phyloP scores from a whole-genome alignment of 176 grass and related monocot species.

The Carex pumila region DNA sequence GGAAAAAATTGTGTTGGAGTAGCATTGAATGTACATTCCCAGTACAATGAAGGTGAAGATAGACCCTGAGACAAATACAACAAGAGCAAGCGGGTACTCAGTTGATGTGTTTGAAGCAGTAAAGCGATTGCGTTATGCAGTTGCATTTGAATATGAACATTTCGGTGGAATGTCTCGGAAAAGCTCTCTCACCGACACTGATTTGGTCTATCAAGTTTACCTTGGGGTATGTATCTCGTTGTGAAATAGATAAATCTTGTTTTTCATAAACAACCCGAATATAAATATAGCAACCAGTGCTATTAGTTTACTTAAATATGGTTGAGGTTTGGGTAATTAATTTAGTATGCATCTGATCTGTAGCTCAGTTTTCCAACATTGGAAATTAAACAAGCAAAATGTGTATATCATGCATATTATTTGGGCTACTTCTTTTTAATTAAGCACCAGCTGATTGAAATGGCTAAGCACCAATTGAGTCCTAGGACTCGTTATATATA shows the following conservation, averaged over 20 bases:
- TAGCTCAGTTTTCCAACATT: too few relatives aligned
- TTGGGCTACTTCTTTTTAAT: too few relatives aligned
- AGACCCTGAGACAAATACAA: slow-evolving; percentile 20
- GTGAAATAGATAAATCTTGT: background rate
- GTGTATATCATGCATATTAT: too few relatives aligned
- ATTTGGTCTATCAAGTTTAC: slow-evolving; percentile 1
- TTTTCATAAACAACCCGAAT: too few relatives aligned
- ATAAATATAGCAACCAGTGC: too few relatives aligned
- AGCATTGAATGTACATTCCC: background rate
- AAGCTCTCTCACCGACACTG: slow-evolving; percentile 17
- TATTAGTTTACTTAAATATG: background rate
- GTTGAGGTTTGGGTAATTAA: too few relatives aligned
- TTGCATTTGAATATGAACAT: slow-evolving; percentile 16
- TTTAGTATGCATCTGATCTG: too few relatives aligned
- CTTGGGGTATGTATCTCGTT: too few relatives aligned
- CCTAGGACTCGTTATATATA: too few relatives aligned
- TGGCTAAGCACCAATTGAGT: too few relatives aligned
- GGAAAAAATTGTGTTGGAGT: slow-evolving; percentile 33
- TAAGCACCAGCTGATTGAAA: too few relatives aligned
- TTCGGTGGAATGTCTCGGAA: background rate
- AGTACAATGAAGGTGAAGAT: slow-evolving; percentile 26
- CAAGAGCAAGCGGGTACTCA: slow-evolving; percentile 1
- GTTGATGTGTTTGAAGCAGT: slow-evolving; percentile 35
- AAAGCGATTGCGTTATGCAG: slow-evolving; percentile 25
- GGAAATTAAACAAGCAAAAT: too few relatives aligned